Evolutionary conservation across 164 flowering plant genomes (phyloP).

Genomic region (Vitis amurensis): DNA sequence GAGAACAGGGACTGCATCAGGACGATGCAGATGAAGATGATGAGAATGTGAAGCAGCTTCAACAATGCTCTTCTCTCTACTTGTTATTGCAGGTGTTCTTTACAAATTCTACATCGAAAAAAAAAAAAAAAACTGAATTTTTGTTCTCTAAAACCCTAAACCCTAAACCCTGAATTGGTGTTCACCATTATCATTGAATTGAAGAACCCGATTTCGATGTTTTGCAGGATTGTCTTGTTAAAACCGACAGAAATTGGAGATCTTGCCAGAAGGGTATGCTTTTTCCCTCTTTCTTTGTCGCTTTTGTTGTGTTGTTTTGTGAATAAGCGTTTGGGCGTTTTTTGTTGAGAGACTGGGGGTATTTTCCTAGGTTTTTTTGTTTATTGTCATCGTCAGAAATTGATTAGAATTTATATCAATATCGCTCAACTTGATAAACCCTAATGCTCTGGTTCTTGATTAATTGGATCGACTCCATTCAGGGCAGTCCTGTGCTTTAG

Average conservation of each 20-base stretch:
- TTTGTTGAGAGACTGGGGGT: not conserved
- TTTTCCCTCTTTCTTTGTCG: not conserved
- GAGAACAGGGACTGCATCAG: conserved; percentile 33
- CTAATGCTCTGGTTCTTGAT: no score
- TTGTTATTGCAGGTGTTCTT: conserved; percentile 65
- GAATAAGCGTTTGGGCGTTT: not conserved
- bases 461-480: no score
- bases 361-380: not conserved
- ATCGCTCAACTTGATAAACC: no score
- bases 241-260: conserved; percentile 74
- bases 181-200: not conserved
- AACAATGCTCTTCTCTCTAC: conserved; percentile 70
- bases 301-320: not conserved
- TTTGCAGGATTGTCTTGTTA: conserved; percentile 77
- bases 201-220: not conserved
- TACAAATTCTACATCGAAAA: no score
- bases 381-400: no score
- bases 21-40: conserved; percentile 79
- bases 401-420: no score
- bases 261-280: conserved; percentile 68
- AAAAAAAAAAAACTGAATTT: not conserved
- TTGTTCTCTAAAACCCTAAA: conserved; percentile 28
- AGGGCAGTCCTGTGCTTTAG: no score
- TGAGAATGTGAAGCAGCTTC: conserved; percentile 83
- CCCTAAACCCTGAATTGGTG: conserved; percentile 4